Conservation (phyloP, 169 alveolate genomes). For the Eimeria praecox region DNA sequence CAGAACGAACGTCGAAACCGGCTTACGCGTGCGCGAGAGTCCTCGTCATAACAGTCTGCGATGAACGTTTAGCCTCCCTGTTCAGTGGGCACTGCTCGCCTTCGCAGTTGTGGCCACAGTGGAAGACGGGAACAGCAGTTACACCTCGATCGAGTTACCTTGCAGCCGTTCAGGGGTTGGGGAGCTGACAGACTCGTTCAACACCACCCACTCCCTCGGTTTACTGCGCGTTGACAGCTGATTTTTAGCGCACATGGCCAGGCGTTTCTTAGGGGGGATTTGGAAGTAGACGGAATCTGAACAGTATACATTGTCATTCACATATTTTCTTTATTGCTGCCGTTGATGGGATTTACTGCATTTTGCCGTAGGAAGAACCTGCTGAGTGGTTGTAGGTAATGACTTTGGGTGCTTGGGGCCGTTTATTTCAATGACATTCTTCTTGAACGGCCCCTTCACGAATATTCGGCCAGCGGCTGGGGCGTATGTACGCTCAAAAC, state of each 20-base stretch:
- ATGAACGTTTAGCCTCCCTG: neutral
- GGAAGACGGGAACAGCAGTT: neutral
- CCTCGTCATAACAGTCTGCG: conserved; percentile 38
- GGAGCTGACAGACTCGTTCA: neutral
- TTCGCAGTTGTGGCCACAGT: neutral
- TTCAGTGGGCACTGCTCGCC: conserved; percentile 28
- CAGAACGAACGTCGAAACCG: neutral
- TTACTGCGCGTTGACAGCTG: neutral
- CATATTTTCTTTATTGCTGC: neutral
- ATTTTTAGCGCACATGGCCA: conserved; percentile 26
- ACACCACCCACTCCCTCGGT: conserved; percentile 40
- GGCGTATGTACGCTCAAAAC: conserved; percentile 38
- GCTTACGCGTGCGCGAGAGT: conserved; percentile 34
- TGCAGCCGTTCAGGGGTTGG: conserved; percentile 45
- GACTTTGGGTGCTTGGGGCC: neutral
- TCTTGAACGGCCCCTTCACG: conserved; percentile 29
- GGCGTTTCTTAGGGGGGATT: neutral
- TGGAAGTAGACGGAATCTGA: conserved; percentile 39
- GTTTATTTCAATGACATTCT: conserved; percentile 15
- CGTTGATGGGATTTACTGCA: conserved; percentile 27
- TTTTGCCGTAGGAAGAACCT: conserved; percentile 45
- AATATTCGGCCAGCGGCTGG: conserved; percentile 21
- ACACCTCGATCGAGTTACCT: neutral
- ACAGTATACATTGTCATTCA: neutral
- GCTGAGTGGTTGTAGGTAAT: conserved; percentile 3